Evolutionary conservation across 305 asterid species (phyloP), one percentile per base, ranked within the genome.

Genomic region (Fraxinus nigra): DNA sequence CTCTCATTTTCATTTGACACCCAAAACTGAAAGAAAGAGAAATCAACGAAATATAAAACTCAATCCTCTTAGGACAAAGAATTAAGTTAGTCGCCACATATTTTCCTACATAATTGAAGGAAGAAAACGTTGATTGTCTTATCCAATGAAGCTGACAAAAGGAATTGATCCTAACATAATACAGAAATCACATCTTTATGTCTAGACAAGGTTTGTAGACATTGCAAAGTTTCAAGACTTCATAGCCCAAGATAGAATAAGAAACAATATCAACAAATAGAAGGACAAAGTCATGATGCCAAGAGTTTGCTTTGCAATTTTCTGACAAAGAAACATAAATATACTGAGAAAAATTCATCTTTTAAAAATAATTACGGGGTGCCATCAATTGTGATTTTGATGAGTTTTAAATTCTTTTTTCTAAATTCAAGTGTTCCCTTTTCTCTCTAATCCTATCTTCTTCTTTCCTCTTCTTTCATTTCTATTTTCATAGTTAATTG

Each of bases 141-240:
- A 87, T 95, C 99, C 86, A 95, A 84, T 22, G 99, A 94, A 88
- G 97, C 94, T 10, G 98, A 89, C 83, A 95, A 86, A 79, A 95
- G 95, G 88, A 93, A 95, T 81, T 92, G 97, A 85, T 95, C 99
- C 98, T 98, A 95, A 72, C 99, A 95, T 78, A 95, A 87, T 89
- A 95, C 91, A 75, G 98, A 95, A 97, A 93, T 95, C 82, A 95
- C 98, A 80, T 84, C 86, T 4, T 91, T 89, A 82, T 95, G 98
- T 75, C 90, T 97, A 5, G 96, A 73, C 85, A 95, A 73, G 77
- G 93, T 89, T 81, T 94, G 98, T 51, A 92, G 28, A 63, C 98
- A 95, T 89, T 94, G 95, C 91, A 95, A 85, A 10, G 88, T 91
- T 81, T 95, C 99, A 75, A 93, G 92, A 87, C 91, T 91, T 98